A percentile compares a stretch with the other conserved stretches of the same genome.
phyloP scores from a whole-genome alignment of 2,329 filamentous ascomycete species.

The Aphanocladium album region DNA sequence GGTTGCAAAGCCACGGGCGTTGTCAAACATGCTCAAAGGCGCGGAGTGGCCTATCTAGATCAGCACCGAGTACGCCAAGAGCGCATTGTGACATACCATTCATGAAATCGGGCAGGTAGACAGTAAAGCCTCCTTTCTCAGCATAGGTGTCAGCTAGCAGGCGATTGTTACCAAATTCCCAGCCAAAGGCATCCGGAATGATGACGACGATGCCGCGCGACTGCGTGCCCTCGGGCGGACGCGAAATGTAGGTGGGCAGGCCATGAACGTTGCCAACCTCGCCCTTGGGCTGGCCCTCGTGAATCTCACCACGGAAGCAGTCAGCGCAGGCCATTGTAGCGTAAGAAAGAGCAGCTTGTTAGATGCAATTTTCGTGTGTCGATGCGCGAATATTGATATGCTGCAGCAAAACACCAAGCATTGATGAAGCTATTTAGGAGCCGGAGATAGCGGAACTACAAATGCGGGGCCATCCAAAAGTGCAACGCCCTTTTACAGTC shows the following conservation, averaged over 20 bases:
- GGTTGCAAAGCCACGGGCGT: constrained; percentile 22
- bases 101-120: constrained; percentile 56
- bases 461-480: too few relatives aligned
- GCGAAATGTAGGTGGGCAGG: constrained; percentile 43
- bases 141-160: constrained; percentile 51
- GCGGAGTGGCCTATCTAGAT: constrained; percentile 23
- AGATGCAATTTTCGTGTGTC: background rate
- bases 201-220: constrained; percentile 47
- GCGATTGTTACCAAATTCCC: constrained; percentile 47
- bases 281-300: constrained; percentile 40
- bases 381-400: background rate
- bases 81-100: constrained; percentile 21
- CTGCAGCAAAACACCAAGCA: background rate
- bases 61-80: background rate
- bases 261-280: constrained; percentile 41
- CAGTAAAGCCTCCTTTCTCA: constrained; percentile 42
- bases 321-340: constrained; percentile 30
- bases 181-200: constrained; percentile 52
- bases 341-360: background rate
- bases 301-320: constrained; percentile 44
- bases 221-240: constrained; percentile 23
- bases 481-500: background rate
- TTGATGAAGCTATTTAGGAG: background rate
- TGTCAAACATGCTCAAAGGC: constrained; percentile 26
- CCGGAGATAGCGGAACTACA: background rate